Evolutionary conservation across 1,284 basidiomycete species (phyloP), one percentile per base, ranked within the genome.

Genomic region (Naganishia cerealis): DNA sequence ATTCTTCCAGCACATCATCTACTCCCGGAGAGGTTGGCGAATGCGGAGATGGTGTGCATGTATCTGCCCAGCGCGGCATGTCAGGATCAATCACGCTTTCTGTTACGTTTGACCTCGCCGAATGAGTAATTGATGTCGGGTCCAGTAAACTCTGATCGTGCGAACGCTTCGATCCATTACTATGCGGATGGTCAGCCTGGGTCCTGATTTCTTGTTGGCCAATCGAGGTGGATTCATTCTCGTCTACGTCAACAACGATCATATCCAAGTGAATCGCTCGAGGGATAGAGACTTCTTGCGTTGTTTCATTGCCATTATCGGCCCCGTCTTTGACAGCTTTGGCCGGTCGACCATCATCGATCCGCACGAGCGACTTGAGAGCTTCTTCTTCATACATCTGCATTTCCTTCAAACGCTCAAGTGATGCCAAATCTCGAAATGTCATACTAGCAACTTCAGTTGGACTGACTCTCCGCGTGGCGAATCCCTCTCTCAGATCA

Each of bases 291-390:
- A 39, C 39, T 16, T 43, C n/a, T 12, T 59, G 56, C 9, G 39
- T 43, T n/a, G 36, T 18, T 56, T 46, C 36, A 13, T 55, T 18
- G 12, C 38, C 54, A 16, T 67, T 61, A 26, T 70, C 66, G 54
- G 54, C 48, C 5, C 29, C 53, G 36, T 57, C 46, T 33, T 59
- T 59, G 18, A 63, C 56, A 26, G 65, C 57, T 55, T 54, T 66
- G 24, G 48, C 48, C 7, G 61, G 39, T n/a, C 13, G 24, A 4
- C 38, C 55, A 29, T 68, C 70, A n/a, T 67, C 70, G 29, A 46
- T 52, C 24, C 70, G 59, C 24, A 71, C 40, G 21, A 67, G 39
- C 16, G 61, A 59, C 39, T 71, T 71, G 46, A 68, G 52, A 21
- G 61, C 57, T 24, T 67, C 62, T 26, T 57, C 57, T n/a, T 71